Evolutionary conservation across 2,329 filamentous ascomycete genomes (phyloP).

Genomic region (Trichophyton verrucosum): DNA sequence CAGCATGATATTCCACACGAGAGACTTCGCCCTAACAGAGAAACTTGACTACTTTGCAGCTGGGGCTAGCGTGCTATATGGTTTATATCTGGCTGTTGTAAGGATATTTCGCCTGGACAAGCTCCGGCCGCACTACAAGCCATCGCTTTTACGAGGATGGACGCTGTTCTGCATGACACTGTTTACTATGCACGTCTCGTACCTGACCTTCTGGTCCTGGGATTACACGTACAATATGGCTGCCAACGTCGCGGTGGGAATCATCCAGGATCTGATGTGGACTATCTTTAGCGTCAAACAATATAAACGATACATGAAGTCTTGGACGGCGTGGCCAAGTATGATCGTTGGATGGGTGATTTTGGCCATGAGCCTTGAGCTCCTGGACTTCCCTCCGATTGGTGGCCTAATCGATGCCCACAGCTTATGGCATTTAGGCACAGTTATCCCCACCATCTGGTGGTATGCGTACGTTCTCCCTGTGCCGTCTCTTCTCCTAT

Average conservation of each 20-base stretch:
- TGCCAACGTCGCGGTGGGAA: constrained; percentile 73
- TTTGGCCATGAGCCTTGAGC: constrained; percentile 85
- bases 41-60: constrained; percentile 94
- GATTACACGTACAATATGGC: constrained; percentile 98
- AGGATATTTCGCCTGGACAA: constrained; percentile 72
- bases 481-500: too few species aligned
- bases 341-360: constrained; percentile 86
- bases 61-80: constrained; percentile 79
- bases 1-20: constrained; percentile 82
- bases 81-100: constrained; percentile 72
- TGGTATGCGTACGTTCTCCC: constrained; percentile 75
- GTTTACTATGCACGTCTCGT: constrained; percentile 66
- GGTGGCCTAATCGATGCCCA: constrained; percentile 80
- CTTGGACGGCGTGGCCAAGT: constrained; percentile 82
- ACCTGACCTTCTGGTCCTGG: constrained; percentile 76
- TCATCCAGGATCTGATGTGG: constrained; percentile 75
- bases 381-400: constrained; percentile 85
- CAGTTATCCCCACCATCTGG: constrained; percentile 72
- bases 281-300: constrained; percentile 64
- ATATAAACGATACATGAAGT: constrained; percentile 54
- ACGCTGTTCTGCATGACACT: constrained; percentile 57
- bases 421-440: constrained; percentile 89
- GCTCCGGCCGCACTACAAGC: constrained; percentile 34
- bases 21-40: constrained; percentile 77
- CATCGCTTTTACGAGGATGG: constrained; percentile 57